Base-by-base conservation (phyloP, 192 early-diverging fungal genomes). In the Coemansia sp. region DNA sequence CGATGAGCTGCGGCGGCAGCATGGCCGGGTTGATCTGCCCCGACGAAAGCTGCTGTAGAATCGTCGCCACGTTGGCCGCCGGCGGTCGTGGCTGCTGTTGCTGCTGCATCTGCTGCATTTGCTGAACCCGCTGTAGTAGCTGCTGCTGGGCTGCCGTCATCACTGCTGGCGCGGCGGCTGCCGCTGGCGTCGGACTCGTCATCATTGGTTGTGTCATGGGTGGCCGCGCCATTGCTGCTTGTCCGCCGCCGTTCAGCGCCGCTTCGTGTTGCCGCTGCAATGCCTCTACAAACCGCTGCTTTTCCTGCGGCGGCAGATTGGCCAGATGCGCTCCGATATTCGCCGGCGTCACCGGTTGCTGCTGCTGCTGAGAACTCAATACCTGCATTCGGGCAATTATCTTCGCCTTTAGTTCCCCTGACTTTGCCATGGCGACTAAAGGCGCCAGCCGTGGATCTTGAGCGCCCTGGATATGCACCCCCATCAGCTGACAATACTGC, bases 41-140 rank as follows among this genome's bases (percentile, higher is more conserved):
- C 9, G 75, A 61, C n/a, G 59, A 45, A 9, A 72, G 52, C 63
- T 77, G 75, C 50, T 77, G 75, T 6, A 77, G 29, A 19, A 72
- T 59, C 62, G 38, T 23, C 10, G 59, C 69, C 19, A 72, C 29
- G 53, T 69, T 77, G 54, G 53, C 52, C 58, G 71, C 69, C 4
- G 69, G 62, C 23, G 61, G 69, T 12, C 64, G 65, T 4, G 72
- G 59, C 9, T 21, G 57, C 62, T 2, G 64, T 55, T 48, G 67
- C 35, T 67, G 68, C 21, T 68, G 65, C 41, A 57, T 45, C 16
- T 68, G 67, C 26, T 65, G 67, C 59, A 68, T 57, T 64, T 69
- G 67, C 59, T 75, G 73, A 12, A 60, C 23, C 51, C 70, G 43
- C 37, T 62, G 39, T 5, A 63, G 16, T 2, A 72, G 22, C 54